phyloP scores from a whole-genome alignment of 1,139 yeast species.

The Kodamaea sp. region DNA sequence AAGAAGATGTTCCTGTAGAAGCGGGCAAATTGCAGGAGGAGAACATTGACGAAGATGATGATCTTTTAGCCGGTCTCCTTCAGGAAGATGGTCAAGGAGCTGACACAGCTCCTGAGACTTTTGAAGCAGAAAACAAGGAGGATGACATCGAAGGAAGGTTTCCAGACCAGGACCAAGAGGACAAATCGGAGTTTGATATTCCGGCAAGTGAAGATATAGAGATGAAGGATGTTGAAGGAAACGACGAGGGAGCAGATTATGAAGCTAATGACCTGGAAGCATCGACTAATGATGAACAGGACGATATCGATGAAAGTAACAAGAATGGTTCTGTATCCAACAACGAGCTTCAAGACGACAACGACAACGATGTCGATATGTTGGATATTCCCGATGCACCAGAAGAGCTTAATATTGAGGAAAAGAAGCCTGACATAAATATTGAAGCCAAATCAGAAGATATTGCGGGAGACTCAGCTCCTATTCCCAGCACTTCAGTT shows the following conservation, averaged over 20 bases:
- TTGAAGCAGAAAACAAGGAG: not conserved
- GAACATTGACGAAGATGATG: slow-evolving; percentile 1
- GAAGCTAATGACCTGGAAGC: slow-evolving; percentile 7
- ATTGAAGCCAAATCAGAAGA: slow-evolving; percentile 1
- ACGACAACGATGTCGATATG: slow-evolving; percentile 1
- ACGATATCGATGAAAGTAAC: not conserved
- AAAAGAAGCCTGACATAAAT: slow-evolving; percentile 1
- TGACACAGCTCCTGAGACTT: not conserved
- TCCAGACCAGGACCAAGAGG: not conserved
- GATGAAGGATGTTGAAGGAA: slow-evolving; percentile 5
- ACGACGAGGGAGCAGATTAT: not conserved
- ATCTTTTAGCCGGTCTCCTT: slow-evolving; percentile 8
- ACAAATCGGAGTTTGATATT: not conserved
- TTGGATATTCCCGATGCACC: not conserved
- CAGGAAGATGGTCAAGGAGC: slow-evolving; percentile 2
- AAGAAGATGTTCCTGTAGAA: no score
- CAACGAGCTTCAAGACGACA: slow-evolving; percentile 1
- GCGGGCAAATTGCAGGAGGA: no score
- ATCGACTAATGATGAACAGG: slow-evolving; percentile 6
- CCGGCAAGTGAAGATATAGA: slow-evolving; percentile 8
- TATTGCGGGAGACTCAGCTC: not conserved
- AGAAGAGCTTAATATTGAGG: slow-evolving; percentile 2
- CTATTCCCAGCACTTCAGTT: not conserved
- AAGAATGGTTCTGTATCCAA: not conserved
- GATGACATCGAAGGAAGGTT: not conserved